A percentile compares a stretch with the other conserved stretches of the same genome.
Evolutionary conservation across 208 protist genomes (phyloP).

Genomic region (Leishmania tarentolae): DNA sequence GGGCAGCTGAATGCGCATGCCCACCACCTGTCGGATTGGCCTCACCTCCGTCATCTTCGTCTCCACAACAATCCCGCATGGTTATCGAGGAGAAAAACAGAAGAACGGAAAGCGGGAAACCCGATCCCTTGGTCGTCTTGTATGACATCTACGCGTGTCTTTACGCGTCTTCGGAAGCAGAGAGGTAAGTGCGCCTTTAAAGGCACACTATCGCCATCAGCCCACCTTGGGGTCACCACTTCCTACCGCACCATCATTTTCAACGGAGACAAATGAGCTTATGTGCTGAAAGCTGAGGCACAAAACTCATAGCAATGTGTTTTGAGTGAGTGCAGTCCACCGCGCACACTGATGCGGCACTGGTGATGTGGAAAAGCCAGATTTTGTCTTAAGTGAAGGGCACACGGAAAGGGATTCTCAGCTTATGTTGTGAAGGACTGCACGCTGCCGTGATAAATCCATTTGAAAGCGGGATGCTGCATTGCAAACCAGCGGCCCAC

Average conservation of each 20-base stretch:
- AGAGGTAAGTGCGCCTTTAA: too few relatives aligned
- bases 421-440: conserved; percentile 60
- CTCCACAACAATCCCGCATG: neutral
- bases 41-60: neutral
- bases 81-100: neutral
- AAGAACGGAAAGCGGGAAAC: too few relatives aligned
- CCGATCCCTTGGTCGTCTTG: neutral
- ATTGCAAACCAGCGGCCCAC: conserved; percentile 31
- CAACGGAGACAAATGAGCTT: neutral
- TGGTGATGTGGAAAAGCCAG: neutral
- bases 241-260: neutral
- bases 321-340: neutral
- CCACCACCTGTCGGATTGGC: neutral
- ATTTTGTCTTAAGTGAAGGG: neutral
- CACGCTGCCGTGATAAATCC: conserved; percentile 82
- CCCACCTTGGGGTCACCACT: neutral
- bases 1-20: neutral
- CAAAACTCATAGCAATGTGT: neutral
- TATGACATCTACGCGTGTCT: neutral
- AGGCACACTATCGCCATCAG: neutral
- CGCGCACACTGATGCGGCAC: neutral
- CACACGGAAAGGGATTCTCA: conserved; percentile 4
- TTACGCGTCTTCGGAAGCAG: neutral
- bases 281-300: neutral
- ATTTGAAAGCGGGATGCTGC: conserved; percentile 71